Percentiles rank a stretch among this genome's conserved stretches.
phyloP scores from a whole-genome alignment of 1,284 basidiomycete genomes.

The Gastroboletus turbinatus region DNA sequence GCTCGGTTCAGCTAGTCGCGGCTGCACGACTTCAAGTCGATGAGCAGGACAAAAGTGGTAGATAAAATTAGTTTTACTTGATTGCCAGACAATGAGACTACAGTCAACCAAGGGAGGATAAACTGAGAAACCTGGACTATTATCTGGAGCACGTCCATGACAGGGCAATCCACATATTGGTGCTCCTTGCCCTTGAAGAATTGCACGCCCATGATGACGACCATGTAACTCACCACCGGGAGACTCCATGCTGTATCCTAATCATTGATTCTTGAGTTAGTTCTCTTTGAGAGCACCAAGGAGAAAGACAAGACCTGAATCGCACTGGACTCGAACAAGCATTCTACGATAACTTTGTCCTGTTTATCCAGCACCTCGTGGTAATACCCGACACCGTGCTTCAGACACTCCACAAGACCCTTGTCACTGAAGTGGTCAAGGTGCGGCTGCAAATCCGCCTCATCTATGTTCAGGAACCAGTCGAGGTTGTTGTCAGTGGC shows the following conservation, averaged over 20 bases:
- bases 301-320: conserved; percentile 96
- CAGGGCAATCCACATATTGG: conserved; percentile 96
- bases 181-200: conserved; percentile 95
- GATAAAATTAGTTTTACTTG: too few species aligned
- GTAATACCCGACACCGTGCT: conserved; percentile 92
- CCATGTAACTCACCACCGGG: conserved; percentile 93
- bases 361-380: conserved; percentile 92
- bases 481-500: conserved; percentile 84
- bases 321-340: conserved; percentile 92
- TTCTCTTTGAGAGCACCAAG: too few species aligned
- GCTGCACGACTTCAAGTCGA: too few species aligned
- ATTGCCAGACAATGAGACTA: too few species aligned
- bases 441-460: conserved; percentile 83
- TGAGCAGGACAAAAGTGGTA: too few species aligned
- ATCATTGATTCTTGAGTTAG: not conserved
- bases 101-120: too few species aligned
- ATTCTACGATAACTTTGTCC: conserved; percentile 92
- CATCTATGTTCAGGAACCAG: conserved; percentile 89
- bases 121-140: too few species aligned
- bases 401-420: conserved; percentile 79
- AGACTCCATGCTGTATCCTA: conserved; percentile 95
- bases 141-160: conserved; percentile 98
- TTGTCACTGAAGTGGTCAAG: conserved; percentile 83
- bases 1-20: too few species aligned
- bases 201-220: conserved; percentile 98